Base-by-base conservation (phyloP, 441 rosid genomes). In the Adansonia grandidieri region DNA sequence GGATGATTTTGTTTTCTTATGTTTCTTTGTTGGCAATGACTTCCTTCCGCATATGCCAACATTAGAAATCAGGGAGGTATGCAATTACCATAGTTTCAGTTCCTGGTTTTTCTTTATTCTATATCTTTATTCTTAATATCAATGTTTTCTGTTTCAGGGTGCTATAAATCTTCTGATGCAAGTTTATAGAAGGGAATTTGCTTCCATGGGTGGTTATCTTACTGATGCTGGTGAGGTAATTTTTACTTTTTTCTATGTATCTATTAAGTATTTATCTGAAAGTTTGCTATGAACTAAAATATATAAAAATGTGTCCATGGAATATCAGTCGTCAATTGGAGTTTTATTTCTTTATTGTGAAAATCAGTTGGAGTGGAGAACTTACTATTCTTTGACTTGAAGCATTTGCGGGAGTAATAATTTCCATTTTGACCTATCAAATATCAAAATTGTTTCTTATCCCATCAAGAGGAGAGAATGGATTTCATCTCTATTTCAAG, bases 1-100 rank as follows among this genome's bases (percentile, higher is more conserved):
- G 79, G 98, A 96, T 65, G 98, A 96, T 85, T 96, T 96, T 89
- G 98, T 96, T 37, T 96, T 94, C 84, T 76, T 96, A 28, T 96
- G 99, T 85, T 96, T 96, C 82, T 96, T 96, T 84, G 98, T 96
- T 73, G 99, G 99, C 85, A 96, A 96, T 79, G 99, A 94, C 91
- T 96, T 96, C 85, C 91, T 96, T 80, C 99, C 98, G 13, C 99
- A 94, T 81, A 92, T 96, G 98, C 99, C 99, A 60, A 96, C 99
- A 9, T 77, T 94, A 86, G 99, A 96, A 86, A 96, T 94, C 77
- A 87, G 98, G 85, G 99, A 96, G 98, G 99, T 93, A 84, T 56
- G 88, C 62, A 50, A 57, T 73, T 73, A 1, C 37, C 19, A 2
- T 73, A 20, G 58, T 32, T 50, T 19, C 20, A 8, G 47, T 64